phyloP scores from a whole-genome alignment of 2,329 filamentous ascomycete genomes.

The Leptographium flavum region DNA sequence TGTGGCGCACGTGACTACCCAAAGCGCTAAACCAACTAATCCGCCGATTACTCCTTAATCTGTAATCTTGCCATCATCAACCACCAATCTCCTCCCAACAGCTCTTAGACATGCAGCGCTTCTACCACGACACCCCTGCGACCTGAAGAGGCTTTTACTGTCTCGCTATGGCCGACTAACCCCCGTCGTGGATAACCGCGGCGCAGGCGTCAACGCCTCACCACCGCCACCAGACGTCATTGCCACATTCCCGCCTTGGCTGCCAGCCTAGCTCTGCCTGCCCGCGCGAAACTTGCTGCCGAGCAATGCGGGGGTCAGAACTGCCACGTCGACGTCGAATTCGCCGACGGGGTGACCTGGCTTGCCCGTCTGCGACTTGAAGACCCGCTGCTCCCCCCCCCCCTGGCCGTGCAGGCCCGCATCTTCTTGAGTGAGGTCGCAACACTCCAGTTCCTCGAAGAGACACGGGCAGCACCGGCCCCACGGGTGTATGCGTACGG shows the following conservation, averaged over 20 bases:
- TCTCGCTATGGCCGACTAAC: too few species aligned
- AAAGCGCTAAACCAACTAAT: too few species aligned
- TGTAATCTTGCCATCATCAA: too few species aligned
- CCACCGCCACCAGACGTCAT: too few species aligned
- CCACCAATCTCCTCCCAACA: too few species aligned
- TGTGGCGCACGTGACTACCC: too few species aligned
- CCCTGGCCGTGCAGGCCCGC: neutral
- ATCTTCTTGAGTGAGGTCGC: neutral
- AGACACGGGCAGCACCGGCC: neutral
- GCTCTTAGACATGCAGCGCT: too few species aligned
- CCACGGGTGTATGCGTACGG: neutral
- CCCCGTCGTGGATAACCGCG: too few species aligned
- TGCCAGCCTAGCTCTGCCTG: neutral
- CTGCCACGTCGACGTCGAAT: neutral
- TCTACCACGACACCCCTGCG: too few species aligned
- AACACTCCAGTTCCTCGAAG: neutral
- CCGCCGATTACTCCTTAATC: too few species aligned
- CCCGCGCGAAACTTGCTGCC: neutral
- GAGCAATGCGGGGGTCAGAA: neutral
- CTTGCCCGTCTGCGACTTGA: neutral
- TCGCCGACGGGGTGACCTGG: neutral
- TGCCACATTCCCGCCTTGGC: neutral
- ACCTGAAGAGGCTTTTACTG: too few species aligned
- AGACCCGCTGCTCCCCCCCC: neutral
- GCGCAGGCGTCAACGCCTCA: too few species aligned